A percentile compares a stretch with the other conserved stretches of the same genome.
These are phyloP conservation scores for Wickerhamiella australiensis DNA, from an alignment of 805 yeast genomes.

Conservation along the genomic window DNA sequence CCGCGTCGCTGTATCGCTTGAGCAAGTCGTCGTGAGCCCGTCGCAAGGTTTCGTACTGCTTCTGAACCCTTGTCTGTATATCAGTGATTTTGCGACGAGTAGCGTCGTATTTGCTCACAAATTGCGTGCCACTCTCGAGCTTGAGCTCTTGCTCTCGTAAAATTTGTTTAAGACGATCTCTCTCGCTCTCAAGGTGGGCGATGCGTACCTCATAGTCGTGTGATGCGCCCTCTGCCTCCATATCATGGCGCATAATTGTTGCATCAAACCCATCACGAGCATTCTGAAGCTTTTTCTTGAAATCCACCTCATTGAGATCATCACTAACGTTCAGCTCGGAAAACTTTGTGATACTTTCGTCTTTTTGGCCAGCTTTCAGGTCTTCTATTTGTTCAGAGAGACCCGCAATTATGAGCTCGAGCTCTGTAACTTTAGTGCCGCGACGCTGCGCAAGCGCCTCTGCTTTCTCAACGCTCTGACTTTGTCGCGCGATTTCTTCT, in stretches of 20 bases:
- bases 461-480: constrained; percentile 25
- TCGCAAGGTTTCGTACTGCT: constrained; percentile 20
- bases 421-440: constrained; percentile 21
- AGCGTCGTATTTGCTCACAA: constrained; percentile 1
- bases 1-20: constrained; percentile 21
- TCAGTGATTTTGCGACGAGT: constrained; percentile 13
- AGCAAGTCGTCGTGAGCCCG: constrained; percentile 24
- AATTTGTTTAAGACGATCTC: neutral
- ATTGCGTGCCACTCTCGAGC: constrained; percentile 2
- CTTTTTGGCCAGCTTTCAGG: constrained; percentile 13
- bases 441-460: constrained; percentile 27
- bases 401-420: constrained; percentile 16
- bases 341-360: neutral
- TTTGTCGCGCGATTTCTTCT: constrained; percentile 24
- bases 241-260: neutral
- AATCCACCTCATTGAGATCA: neutral
- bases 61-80: constrained; percentile 14
- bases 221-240: constrained; percentile 9
- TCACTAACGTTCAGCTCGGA: constrained; percentile 5
- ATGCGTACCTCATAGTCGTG: constrained; percentile 10
- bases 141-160: constrained; percentile 7
- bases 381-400: constrained; percentile 12
- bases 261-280: constrained; percentile 5
- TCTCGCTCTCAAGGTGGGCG: constrained; percentile 3
- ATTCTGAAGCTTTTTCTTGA: neutral